Conservation (phyloP, 768 basidiomycete species). For the Termitomyces sp. region DNA sequence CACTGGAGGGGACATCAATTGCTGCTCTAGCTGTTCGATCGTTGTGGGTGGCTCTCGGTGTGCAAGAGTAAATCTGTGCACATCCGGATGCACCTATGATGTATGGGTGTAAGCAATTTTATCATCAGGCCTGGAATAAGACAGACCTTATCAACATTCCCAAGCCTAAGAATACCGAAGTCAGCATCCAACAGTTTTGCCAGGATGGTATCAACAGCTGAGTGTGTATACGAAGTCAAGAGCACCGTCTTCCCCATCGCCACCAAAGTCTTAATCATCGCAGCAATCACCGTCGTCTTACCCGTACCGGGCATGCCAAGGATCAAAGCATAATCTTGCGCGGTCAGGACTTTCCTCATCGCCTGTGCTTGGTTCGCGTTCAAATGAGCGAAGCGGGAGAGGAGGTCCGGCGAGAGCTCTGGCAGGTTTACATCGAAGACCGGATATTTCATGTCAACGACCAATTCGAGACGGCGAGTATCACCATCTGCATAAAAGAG, state of each 20-base stretch:
- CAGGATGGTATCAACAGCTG: constrained; percentile 96
- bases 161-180: constrained; percentile 76
- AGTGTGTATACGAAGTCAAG: constrained; percentile 92
- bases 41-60: constrained; percentile 50
- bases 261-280: constrained; percentile 77
- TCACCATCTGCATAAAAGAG: constrained; percentile 83
- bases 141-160: constrained; percentile 85
- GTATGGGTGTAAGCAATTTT: neutral
- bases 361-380: constrained; percentile 73
- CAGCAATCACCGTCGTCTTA: constrained; percentile 92
- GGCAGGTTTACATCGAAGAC: constrained; percentile 38
- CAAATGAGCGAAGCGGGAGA: constrained; percentile 32
- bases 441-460: constrained; percentile 79
- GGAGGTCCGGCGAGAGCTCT: constrained; percentile 17
- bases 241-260: constrained; percentile 81
- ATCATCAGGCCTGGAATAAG: no score
- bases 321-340: constrained; percentile 86
- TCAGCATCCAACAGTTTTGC: constrained; percentile 66
- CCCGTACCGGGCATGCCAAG: constrained; percentile 99
- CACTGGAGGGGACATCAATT: constrained; percentile 83
- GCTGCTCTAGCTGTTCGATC: constrained; percentile 78
- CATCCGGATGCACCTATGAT: constrained; percentile 74
- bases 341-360: constrained; percentile 65
- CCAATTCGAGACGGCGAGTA: constrained; percentile 53
- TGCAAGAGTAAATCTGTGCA: constrained; percentile 64